A percentile compares a stretch with the other conserved stretches of the same genome.
phyloP scores from a whole-genome alignment of 805 yeast genomes.

The Saccharomycopsis vini region DNA sequence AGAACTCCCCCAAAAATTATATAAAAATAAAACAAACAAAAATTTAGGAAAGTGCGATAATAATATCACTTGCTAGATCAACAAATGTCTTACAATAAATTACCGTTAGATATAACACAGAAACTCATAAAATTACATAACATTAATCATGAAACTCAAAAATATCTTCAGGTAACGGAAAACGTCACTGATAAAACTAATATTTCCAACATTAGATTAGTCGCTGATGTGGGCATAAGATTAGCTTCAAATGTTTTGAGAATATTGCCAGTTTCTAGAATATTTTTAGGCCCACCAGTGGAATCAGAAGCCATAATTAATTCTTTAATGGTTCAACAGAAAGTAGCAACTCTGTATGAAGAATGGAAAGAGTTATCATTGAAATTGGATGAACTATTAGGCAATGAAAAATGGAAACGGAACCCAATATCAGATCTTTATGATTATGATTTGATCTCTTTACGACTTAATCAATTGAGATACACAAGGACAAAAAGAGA shows the following conservation, averaged over 20 bases:
- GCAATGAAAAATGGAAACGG: slow-evolving; percentile 66
- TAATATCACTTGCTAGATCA: no score
- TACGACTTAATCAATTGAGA: slow-evolving; percentile 46
- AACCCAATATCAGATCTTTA: slow-evolving; percentile 55
- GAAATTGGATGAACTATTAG: slow-evolving; percentile 54
- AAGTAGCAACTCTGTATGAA: slow-evolving; percentile 40
- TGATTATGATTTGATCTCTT: slow-evolving; percentile 55
- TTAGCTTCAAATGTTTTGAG: slow-evolving; percentile 8
- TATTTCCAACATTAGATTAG: background rate
- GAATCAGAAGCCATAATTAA: slow-evolving; percentile 17
- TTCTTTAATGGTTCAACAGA: slow-evolving; percentile 33
- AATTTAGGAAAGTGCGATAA: no score
- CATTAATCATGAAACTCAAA: background rate
- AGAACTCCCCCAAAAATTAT: no score
- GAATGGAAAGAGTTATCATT: slow-evolving; percentile 64
- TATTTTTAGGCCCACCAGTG: slow-evolving; percentile 17
- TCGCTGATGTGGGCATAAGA: background rate
- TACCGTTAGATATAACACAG: slow-evolving; percentile 1
- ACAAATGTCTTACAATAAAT: no score
- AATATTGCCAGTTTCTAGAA: slow-evolving; percentile 9
- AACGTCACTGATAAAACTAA: background rate
- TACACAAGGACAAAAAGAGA: slow-evolving; percentile 51
- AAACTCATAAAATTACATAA: slow-evolving; percentile 1
- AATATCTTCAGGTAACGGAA: no score
- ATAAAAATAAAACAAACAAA: no score